Evolutionary conservation across 345 rosid genomes (phyloP).

Genomic region (Chamaenerion angustifolium): DNA sequence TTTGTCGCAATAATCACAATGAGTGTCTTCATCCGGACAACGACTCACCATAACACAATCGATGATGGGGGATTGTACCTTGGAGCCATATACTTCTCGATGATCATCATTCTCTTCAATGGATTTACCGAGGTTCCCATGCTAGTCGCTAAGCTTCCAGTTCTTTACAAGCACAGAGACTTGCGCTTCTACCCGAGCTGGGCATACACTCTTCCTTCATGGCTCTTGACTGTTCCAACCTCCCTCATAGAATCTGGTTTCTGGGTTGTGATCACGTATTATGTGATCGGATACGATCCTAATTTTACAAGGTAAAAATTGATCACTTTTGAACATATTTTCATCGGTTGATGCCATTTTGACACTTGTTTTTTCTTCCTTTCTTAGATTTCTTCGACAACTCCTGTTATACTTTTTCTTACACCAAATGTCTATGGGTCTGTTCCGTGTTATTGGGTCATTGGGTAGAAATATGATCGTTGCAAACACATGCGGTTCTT

Average conservation of each 20-base stretch:
- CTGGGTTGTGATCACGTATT: constrained; percentile 38
- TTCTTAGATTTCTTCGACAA: constrained; percentile 30
- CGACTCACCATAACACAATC: constrained; percentile 11
- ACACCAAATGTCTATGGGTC: constrained; percentile 33
- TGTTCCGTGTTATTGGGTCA: constrained; percentile 35
- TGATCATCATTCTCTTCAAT: constrained; percentile 25
- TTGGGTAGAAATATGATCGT: constrained; percentile 31
- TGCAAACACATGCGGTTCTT: constrained; percentile 35
- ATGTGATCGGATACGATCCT: constrained; percentile 36
- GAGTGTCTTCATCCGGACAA: constrained; percentile 9
- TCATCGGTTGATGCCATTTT: neutral
- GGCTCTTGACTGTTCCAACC: constrained; percentile 36
- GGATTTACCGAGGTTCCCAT: constrained; percentile 44
- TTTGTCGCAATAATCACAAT: constrained; percentile 8
- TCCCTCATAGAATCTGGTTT: constrained; percentile 31
- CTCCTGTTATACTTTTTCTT: constrained; percentile 16
- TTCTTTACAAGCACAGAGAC: constrained; percentile 59
- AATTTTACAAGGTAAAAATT: constrained; percentile 23
- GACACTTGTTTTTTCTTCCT: neutral
- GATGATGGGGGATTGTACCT: constrained; percentile 28
- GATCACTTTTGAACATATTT: neutral
- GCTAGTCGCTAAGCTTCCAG: constrained; percentile 54
- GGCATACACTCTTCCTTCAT: constrained; percentile 46
- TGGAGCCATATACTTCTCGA: constrained; percentile 37
- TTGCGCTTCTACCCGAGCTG: constrained; percentile 49